Percentiles rank a stretch among this genome's conserved stretches.
Evolutionary conservation across 805 yeast species (phyloP).

Genomic region (Kodamaea jinghongensis): DNA sequence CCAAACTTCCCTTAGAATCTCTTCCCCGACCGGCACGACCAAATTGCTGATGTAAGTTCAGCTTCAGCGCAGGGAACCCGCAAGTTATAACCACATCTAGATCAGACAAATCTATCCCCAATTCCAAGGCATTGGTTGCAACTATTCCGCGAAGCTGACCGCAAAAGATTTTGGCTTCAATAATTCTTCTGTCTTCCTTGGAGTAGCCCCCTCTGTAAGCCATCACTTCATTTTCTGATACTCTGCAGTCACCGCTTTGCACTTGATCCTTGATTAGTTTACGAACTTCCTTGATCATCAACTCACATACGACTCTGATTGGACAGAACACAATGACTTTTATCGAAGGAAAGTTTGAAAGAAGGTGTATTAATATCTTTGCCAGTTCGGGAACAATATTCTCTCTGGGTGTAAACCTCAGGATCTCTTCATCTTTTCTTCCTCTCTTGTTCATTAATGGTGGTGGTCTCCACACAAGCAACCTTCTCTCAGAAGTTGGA

Average conservation of each 20-base stretch:
- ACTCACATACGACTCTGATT: constrained; percentile 81
- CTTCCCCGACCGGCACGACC: constrained; percentile 95
- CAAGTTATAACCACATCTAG: constrained; percentile 89
- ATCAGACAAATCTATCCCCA: constrained; percentile 93
- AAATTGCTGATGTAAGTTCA: constrained; percentile 91
- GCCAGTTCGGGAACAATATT: constrained; percentile 77
- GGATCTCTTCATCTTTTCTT: constrained; percentile 1
- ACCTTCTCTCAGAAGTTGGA: constrained; percentile 73
- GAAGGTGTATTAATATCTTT: constrained; percentile 61
- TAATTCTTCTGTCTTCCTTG: constrained; percentile 76
- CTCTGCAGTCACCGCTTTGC: constrained; percentile 38
- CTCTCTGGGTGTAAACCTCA: constrained; percentile 45
- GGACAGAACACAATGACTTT: constrained; percentile 90
- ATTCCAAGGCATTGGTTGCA: constrained; percentile 92
- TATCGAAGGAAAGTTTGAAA: constrained; percentile 51
- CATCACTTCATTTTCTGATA: constrained; percentile 64
- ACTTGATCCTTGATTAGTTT: constrained; percentile 20
- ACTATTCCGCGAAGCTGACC: constrained; percentile 84
- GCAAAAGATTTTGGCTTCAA: constrained; percentile 86
- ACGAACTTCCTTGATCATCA: constrained; percentile 80
- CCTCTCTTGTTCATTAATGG: constrained; percentile 55
- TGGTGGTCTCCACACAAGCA: constrained; percentile 87
- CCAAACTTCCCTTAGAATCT: constrained; percentile 67
- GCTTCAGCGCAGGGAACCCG: constrained; percentile 86
- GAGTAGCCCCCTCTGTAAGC: constrained; percentile 95